Evolutionary conservation across 805 yeast species (phyloP).

Genomic region (Cyberlindnera mississippiensis): DNA sequence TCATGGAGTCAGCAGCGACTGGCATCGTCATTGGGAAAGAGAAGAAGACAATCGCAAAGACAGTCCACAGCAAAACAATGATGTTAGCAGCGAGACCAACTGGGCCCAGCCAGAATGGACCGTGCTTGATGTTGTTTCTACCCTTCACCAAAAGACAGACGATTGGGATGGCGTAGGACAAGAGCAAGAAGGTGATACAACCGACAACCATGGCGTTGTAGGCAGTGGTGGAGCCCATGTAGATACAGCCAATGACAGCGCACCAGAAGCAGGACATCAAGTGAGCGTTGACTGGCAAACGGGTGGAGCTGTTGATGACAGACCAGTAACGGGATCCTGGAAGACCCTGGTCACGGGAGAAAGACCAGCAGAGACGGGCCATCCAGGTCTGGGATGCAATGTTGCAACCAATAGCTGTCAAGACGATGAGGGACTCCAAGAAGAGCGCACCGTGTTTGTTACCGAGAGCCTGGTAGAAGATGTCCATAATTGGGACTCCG

Average conservation of each 20-base stretch:
- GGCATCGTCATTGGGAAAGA: conserved; percentile 65
- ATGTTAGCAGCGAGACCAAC: conserved; percentile 48
- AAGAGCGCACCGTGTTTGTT: conserved; percentile 52
- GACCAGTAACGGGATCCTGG: conserved; percentile 51
- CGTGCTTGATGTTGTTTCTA: conserved; percentile 50
- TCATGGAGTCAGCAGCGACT: conserved; percentile 58
- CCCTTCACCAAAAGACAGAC: conserved; percentile 44
- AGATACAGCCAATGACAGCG: conserved; percentile 56
- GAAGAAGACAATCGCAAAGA: conserved; percentile 56
- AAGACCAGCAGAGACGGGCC: conserved; percentile 64
- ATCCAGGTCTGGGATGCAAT: conserved; percentile 66
- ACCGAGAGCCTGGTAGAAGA: conserved; percentile 53
- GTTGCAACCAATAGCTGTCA: conserved; percentile 56
- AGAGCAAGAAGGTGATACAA: conserved; percentile 52
- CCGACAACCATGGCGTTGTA: conserved; percentile 62
- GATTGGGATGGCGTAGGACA: conserved; percentile 57
- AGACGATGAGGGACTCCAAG: conserved; percentile 44
- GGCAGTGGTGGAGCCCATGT: conserved; percentile 64
- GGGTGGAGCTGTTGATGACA: conserved; percentile 40
- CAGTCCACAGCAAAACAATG: conserved; percentile 52
- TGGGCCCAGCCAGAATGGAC: conserved; percentile 65
- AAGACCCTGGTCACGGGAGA: conserved; percentile 61
- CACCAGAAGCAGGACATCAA: conserved; percentile 48
- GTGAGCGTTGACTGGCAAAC: conserved; percentile 59
- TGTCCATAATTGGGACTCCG: conserved; percentile 61